These are phyloP conservation scores for Voacanga thouarsii DNA, from an alignment of 257 asterid species.

Conservation along the genomic window DNA sequence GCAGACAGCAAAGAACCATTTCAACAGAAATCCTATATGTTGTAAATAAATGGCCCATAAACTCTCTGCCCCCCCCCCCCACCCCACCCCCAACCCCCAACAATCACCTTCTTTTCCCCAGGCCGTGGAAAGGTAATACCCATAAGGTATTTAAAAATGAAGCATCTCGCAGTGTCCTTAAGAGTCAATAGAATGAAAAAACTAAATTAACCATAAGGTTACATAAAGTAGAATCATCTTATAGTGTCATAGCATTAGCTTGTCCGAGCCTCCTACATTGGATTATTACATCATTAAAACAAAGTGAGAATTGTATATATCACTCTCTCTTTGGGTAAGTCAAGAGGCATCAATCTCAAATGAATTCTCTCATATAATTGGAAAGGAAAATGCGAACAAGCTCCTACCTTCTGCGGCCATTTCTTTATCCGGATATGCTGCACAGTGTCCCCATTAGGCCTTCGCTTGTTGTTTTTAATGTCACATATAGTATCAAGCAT, in stretches of 20 bases:
- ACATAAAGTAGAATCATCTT: no score
- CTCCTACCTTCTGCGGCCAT: slow-evolving; percentile 83
- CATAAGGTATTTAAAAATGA: background rate
- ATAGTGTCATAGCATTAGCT: no score
- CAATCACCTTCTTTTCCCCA: no score
- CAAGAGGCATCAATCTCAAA: background rate
- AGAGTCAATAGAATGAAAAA: background rate
- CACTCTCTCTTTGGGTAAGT: background rate
- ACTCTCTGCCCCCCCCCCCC: no score
- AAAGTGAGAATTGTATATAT: background rate
- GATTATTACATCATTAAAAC: background rate
- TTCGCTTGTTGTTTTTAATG: slow-evolving; percentile 86
- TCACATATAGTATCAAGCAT: slow-evolving; percentile 89
- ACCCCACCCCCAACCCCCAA: background rate
- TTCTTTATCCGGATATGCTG: slow-evolving; percentile 77
- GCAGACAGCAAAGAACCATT: no score
- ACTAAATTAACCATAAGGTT: no score
- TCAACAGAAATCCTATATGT: no score
- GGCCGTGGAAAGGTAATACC: background rate
- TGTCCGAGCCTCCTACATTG: background rate
- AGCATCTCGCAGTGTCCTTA: background rate
- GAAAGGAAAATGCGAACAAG: background rate
- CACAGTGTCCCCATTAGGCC: slow-evolving; percentile 57
- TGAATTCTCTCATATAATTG: background rate
- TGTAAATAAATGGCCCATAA: no score